Conservation (phyloP, 2,329 filamentous ascomycete genomes). For the Fusarium goolgardi region DNA sequence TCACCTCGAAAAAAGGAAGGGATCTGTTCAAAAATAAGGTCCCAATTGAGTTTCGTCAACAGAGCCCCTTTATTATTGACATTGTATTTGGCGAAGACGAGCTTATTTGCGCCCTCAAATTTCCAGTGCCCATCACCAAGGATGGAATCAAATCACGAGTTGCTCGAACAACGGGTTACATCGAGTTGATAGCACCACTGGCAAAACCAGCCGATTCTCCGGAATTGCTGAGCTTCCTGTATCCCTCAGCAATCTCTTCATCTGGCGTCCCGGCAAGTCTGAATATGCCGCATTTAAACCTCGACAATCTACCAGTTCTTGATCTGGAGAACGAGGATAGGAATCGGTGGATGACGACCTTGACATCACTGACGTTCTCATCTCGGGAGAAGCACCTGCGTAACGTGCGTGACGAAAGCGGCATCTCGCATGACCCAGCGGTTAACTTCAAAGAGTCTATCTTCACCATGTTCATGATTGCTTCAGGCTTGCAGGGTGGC, state of each 20-base stretch:
- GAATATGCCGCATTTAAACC: constrained; percentile 57
- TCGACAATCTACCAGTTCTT: constrained; percentile 59
- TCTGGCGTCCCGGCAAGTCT: constrained; percentile 51
- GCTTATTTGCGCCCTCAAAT: constrained; percentile 52
- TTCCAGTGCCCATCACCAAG: constrained; percentile 55
- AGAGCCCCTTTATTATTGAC: constrained; percentile 55
- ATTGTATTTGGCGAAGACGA: constrained; percentile 53
- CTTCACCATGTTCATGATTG: constrained; percentile 60
- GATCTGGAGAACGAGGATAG: constrained; percentile 52
- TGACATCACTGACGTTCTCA: constrained; percentile 57
- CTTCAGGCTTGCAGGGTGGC: constrained; percentile 58
- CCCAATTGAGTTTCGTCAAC: constrained; percentile 53
- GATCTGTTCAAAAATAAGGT: constrained; percentile 54
- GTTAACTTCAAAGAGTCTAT: constrained; percentile 63
- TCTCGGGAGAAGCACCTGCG: constrained; percentile 55
- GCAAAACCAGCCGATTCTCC: constrained; percentile 42
- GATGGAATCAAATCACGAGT: constrained; percentile 54
- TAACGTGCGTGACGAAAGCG: constrained; percentile 38
- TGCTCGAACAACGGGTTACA: constrained; percentile 57
- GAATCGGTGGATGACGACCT: constrained; percentile 54
- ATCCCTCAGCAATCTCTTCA: constrained; percentile 49
- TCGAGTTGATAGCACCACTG: constrained; percentile 57
- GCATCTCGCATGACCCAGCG: constrained; percentile 49
- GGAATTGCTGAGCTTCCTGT: constrained; percentile 52
- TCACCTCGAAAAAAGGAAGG: constrained; percentile 52